Evolutionary conservation across 441 rosid genomes (phyloP), one percentile per base, ranked within the genome.

Genomic region (Metrosideros polymorpha): DNA sequence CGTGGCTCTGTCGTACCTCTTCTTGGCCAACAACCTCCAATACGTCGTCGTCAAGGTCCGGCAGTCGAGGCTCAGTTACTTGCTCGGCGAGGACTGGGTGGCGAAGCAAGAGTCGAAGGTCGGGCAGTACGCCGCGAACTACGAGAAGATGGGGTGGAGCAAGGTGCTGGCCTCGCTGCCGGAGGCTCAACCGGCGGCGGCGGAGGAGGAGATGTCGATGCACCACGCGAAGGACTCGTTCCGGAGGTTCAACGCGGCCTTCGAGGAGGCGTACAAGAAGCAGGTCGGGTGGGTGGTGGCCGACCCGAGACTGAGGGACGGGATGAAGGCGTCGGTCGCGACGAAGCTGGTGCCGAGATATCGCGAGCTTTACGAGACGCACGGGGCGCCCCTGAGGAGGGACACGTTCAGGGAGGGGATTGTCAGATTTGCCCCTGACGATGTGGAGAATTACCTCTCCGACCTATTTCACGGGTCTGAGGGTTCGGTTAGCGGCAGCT

Each of bases 21-120:
- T 95, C 91, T 87, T 97, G 1, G 96, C 98, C 0, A 97, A 95
- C 87, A 97, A 96, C 84, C 97, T 97, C 84, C 95, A 92, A 10
- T 97, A 96, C 90, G 87, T 97, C 61, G 87, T 94, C 86, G 82
- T 53, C 24, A 97, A 96, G 89, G 98, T 92, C 57, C 91, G 93
- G 6, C 88, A 89, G 14, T 93, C 98, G 75, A 90, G 88, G 54
- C 90, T 97, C 49, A 91, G 76, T 66, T 76, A 89, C 77, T 90
- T 94, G 9, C 88, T 95, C 53, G 96, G 99, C 77, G 96, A 92
- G 57, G 94, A 93, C 2, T 97, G 99, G 99, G 83, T 91, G 29
- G 49, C 83, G 9, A 92, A 91, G 30, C 99, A 96, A 86, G 95
- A 93, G 84, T 85, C 88, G 1, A 94, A 92, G 86, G 96, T 93